phyloP scores from a whole-genome alignment of 495 filamentous ascomycete species.

The Talaromyces stipitatus region DNA sequence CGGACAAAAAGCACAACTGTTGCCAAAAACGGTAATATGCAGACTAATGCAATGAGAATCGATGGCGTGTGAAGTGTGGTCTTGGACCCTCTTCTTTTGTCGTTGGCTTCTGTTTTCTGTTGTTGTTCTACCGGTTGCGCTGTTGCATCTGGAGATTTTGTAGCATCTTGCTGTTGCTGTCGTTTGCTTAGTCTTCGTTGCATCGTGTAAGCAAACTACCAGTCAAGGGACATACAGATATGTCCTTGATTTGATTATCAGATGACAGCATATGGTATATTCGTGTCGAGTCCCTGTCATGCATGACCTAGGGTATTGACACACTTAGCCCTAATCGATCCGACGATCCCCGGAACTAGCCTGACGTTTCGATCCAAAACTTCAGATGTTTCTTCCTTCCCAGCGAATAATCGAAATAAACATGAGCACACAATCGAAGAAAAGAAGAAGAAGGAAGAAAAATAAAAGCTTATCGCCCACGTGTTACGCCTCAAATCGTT shows the following conservation, averaged over 20 bases:
- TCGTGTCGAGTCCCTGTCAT: no score
- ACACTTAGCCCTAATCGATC: neutral
- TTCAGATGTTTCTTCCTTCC: no score
- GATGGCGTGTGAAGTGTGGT: neutral
- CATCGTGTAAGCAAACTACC: neutral
- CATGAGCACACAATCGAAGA: neutral
- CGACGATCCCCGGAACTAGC: no score
- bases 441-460: neutral
- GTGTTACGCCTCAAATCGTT: no score
- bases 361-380: no score
- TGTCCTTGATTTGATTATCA: neutral
- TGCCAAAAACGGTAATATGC: constrained; percentile 1
- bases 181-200: constrained; percentile 2
- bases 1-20: constrained; percentile 8
- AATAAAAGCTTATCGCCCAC: no score
- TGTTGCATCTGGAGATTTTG: neutral
- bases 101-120: constrained; percentile 6
- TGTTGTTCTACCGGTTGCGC: neutral
- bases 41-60: neutral
- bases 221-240: neutral
- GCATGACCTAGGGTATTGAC: neutral
- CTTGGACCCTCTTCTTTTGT: neutral
- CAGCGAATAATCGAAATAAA: neutral
- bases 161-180: neutral
- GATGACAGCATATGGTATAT: no score